phyloP scores from a whole-genome alignment of 2,329 filamentous ascomycete genomes.

The Elsinoe batatas region DNA sequence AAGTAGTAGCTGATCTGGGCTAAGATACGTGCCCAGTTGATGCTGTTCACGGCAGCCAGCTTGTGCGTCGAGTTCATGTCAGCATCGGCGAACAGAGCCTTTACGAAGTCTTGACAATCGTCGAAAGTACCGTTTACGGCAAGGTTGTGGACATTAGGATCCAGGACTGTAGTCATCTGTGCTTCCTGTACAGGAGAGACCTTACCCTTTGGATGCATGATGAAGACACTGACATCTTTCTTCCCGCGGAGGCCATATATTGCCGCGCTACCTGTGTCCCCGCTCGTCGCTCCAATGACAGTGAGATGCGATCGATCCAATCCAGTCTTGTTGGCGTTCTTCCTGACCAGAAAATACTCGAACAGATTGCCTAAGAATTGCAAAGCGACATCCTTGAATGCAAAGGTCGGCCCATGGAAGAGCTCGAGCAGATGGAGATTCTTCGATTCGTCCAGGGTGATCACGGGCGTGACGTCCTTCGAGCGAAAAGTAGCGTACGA shows the following conservation, averaged over 20 bases:
- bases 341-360: slow-evolving; percentile 71
- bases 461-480: slow-evolving; percentile 65
- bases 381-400: slow-evolving; percentile 90
- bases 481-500: slow-evolving; percentile 86
- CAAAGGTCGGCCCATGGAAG: slow-evolving; percentile 91
- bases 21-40: slow-evolving; percentile 91
- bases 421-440: slow-evolving; percentile 83
- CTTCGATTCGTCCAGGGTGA: slow-evolving; percentile 59
- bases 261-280: slow-evolving; percentile 85
- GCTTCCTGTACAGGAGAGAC: slow-evolving; percentile 88
- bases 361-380: slow-evolving; percentile 96
- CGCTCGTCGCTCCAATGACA: slow-evolving; percentile 77
- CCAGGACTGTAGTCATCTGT: slow-evolving; percentile 91
- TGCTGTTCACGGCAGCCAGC: slow-evolving; percentile 89
- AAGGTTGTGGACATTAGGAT: slow-evolving; percentile 86
- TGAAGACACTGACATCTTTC: slow-evolving; percentile 94
- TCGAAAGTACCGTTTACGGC: slow-evolving; percentile 87
- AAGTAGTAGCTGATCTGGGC: slow-evolving; percentile 98
- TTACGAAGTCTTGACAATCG: slow-evolving; percentile 95
- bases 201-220: slow-evolving; percentile 83
- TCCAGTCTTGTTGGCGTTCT: slow-evolving; percentile 59
- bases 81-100: slow-evolving; percentile 78
- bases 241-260: slow-evolving; percentile 93
- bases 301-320: slow-evolving; percentile 68
- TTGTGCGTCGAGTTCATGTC: slow-evolving; percentile 74